Evolutionary conservation across 1,284 basidiomycete genomes (phyloP), one percentile per base, ranked within the genome.

Genomic region (Boletus semigastroideus): DNA sequence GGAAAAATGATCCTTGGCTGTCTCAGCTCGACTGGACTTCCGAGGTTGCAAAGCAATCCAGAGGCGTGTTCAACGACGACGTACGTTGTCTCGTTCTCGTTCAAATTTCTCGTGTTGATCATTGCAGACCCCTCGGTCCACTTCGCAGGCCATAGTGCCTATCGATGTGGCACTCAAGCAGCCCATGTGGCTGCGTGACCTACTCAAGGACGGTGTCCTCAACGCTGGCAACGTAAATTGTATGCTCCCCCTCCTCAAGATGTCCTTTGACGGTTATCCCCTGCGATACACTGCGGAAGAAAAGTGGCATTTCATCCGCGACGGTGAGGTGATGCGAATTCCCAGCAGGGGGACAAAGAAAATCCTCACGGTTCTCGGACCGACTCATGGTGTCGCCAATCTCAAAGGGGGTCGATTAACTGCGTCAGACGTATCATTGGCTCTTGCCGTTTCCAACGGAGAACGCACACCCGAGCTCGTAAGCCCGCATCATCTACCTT

Each of bases 1-100:
- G 90, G 85, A 82, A 82, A 58, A 77, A 82, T 2, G 90, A 96
- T 68, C 82, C 86, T 2, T 99, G 95, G 95, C 74, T 94, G 16
- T 81, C 78, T 44, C 97, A 99, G 68, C 75, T 99, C 48, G 95
- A 99, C 68, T 99, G 96, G 96, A 86, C 90, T 2, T 92, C 92
- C 0, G 98, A 98, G 70, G 77, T 77, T 11, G 83, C 83, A 3
- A 84, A 87, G n/a, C 83, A 87, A 62, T 82, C 83, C 10, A 76
- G 87, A 63, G 87, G 87, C 0, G 61, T 86, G 4, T 39, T 47
- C 30, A 43, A 49, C 19, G 31, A 38, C 10, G 37, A 43, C 10
- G 70, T 59, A 56, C 56, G 67, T 54, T 11, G 54, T 64, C 64
- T 27, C 47, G 54, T 39, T 17, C 8, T 13, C 34, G 16, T 22